Conservation (phyloP, 768 basidiomycete species). For the Pleurotus salmoneostramineus region DNA sequence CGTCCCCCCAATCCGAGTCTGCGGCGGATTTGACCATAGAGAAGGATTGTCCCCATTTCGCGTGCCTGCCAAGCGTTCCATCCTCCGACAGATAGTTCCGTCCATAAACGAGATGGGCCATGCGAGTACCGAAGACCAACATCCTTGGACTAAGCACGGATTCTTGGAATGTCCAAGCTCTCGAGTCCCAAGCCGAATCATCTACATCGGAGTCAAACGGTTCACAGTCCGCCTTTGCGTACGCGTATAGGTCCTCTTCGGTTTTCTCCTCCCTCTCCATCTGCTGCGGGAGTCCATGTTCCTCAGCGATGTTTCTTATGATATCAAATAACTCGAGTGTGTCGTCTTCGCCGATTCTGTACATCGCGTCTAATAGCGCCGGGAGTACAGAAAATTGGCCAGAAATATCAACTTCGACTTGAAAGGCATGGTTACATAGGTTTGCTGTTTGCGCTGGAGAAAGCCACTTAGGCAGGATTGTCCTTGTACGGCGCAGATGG, state of each 20-base stretch:
- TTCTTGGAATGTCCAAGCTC: conserved; percentile 2
- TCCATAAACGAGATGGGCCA: neutral
- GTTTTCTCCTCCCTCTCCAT: neutral
- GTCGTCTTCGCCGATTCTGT: neutral
- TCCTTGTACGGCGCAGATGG: neutral
- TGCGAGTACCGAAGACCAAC: neutral
- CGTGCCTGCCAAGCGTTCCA: neutral
- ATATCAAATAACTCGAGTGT: neutral
- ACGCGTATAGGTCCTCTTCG: neutral
- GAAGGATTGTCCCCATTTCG: neutral
- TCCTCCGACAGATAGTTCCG: neutral
- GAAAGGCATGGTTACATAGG: neutral
- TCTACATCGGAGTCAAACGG: neutral
- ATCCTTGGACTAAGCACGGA: conserved; percentile 1
- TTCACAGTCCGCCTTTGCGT: neutral
- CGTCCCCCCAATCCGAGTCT: neutral
- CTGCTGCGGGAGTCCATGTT: neutral
- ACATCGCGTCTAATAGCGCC: neutral
- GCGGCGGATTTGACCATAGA: neutral
- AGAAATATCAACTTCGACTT: neutral
- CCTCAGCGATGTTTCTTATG: too few species aligned
- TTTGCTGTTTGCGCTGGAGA: neutral
- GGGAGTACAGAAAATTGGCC: neutral
- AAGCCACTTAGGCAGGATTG: neutral
- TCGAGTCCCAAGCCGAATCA: neutral